Evolutionary conservation across 768 basidiomycete genomes (phyloP).

Genomic region (Hericium rajendrae): DNA sequence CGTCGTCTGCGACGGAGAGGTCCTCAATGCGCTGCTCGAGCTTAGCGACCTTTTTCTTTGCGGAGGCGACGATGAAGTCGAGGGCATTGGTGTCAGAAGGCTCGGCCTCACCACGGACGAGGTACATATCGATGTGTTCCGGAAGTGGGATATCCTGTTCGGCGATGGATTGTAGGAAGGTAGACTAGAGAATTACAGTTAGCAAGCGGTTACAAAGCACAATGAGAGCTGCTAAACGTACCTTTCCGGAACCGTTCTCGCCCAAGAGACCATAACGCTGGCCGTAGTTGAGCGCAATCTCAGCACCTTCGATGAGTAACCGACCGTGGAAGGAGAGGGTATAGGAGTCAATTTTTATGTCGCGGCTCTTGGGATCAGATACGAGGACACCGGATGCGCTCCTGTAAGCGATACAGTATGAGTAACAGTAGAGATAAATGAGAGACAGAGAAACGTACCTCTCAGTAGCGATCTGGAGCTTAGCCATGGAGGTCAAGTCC

Average conservation of each 20-base stretch:
- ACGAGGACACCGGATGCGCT: constrained; percentile 87
- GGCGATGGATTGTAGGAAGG: constrained; percentile 91
- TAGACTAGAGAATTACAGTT: constrained; percentile 48
- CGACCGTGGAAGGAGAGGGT: constrained; percentile 97
- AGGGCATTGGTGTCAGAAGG: constrained; percentile 93
- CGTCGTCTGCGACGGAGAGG: constrained; percentile 77
- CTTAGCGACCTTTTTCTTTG: constrained; percentile 84
- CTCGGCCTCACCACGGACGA: constrained; percentile 92
- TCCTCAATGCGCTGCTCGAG: constrained; percentile 94
- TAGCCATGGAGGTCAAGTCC: constrained; percentile 79
- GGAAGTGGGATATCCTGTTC: constrained; percentile 95
- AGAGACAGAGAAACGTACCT: constrained; percentile 37
- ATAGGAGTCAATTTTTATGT: constrained; percentile 95
- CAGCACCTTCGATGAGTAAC: constrained; percentile 60
- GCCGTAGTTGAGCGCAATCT: constrained; percentile 79
- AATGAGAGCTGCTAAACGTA: constrained; percentile 24
- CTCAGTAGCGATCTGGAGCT: constrained; percentile 83
- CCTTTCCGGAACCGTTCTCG: constrained; percentile 99
- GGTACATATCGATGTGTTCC: constrained; percentile 93
- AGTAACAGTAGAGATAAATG: neutral
- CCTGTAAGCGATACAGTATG: constrained; percentile 31
- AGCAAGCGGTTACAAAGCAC: constrained; percentile 1
- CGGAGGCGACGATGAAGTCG: constrained; percentile 92
- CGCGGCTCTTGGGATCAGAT: constrained; percentile 85
- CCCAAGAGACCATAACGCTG: constrained; percentile 93